Base-by-base conservation (phyloP, 1,139 yeast species). In the Yamadazyma epiphylla region DNA sequence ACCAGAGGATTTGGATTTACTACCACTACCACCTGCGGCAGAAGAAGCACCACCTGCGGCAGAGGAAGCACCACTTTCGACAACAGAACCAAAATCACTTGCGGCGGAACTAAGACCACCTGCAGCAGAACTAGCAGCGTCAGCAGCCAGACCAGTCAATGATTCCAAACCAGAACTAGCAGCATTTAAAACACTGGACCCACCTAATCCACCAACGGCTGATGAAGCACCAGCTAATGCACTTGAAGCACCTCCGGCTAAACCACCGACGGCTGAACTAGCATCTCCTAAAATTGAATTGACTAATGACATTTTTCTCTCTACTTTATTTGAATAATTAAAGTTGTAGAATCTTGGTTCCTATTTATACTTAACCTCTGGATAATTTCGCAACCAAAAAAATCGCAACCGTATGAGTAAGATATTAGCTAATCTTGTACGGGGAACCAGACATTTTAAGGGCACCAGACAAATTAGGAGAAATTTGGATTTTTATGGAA, bases 31-130 rank as follows among this genome's bases (percentile, higher is more conserved):
- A 5, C 14, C 19, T 16, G 27, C 27, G 15, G 28, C 20, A 24
- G 20, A 34, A 11, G 25, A 14, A 24, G 25, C 26, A 26, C 28
- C 11, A 13, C 27, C 25, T 5, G 31, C 27, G 12, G 31, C 28
- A 7, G 13, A 22, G 4, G 33, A 22, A 23, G 11, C 19, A 17
- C 22, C 22, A 16, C 29, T 8, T 10, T 19, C 23, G 9, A 35
- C 23, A 14, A 15, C 29, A 22, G 29, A 15, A 13, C 5, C 15
- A 8, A 19, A 25, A 19, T 19, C 29, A 22, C 20, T 10, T 25
- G 22, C 29, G 22, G 19, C 19, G 13, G 32, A 15, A 14, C 14
- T 15, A 7, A 17, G 7, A 17, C 7, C 7, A 10, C 20, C 20
- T 7, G 8, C 20, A 10, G 20, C 20, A 17, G 20, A 17, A 7